phyloP scores from a whole-genome alignment of 352 stramenopile species.

The Pythium plurisporium region DNA sequence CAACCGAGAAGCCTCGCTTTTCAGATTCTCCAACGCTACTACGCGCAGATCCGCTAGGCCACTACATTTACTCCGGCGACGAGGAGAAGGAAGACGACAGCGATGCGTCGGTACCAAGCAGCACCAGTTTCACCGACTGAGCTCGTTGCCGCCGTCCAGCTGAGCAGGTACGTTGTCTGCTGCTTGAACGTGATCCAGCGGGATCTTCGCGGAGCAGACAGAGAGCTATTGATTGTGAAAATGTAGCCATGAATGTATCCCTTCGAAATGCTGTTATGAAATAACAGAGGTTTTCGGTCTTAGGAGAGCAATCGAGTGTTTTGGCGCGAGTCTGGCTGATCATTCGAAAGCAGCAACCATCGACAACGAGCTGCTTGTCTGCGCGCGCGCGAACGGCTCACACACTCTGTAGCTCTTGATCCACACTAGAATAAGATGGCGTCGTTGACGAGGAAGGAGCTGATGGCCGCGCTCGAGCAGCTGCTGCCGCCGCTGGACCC shows the following conservation, averaged over 20 bases:
- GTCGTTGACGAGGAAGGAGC: conserved; percentile 23
- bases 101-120: conserved; percentile 10
- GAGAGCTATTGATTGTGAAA: no score
- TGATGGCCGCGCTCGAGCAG: conserved; percentile 34
- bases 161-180: no score
- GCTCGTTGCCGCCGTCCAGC: no score
- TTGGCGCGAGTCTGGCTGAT: conserved; percentile 8
- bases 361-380: no score
- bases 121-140: no score
- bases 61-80: neutral
- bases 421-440: conserved; percentile 6
- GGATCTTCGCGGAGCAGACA: no score
- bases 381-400: no score
- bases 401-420: no score
- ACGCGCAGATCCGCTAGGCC: neutral
- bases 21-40: neutral
- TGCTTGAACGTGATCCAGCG: no score
- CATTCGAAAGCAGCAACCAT: conserved; percentile 3
- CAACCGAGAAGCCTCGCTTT: neutral
- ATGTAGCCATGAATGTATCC: no score
- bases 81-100: conserved; percentile 19
- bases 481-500: conserved; percentile 60
- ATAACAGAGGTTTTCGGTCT: neutral
- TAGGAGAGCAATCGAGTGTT: neutral
- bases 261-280: neutral